Evolutionary conservation across 139 green algal genomes (phyloP), one percentile per base, ranked within the genome.

Genomic region (Coelastrella sp.): DNA sequence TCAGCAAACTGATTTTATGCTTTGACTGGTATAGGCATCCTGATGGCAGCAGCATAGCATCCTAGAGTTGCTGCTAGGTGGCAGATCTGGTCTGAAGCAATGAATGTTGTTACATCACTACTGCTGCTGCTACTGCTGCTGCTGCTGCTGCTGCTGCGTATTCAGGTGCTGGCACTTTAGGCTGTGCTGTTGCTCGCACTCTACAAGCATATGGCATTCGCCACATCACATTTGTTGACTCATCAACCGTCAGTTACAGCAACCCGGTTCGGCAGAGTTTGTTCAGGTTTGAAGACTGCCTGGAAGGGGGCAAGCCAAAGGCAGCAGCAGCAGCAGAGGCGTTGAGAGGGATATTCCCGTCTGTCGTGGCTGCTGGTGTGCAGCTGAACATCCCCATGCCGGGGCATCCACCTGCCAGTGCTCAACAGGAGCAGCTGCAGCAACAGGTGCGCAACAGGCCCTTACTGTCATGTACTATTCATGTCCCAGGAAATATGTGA

Each of bases 221-320:
- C 22, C 74, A 95, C 73, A 95, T 99, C 87, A 99, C 97, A 6
- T 93, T 99, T 19, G 84, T 99, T 24, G 98, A 99, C 94, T 95
- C 85, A 73, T 93, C 91, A 19, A 73, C 82, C 0, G 97, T 99
- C 20, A 94, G 96, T 24, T 99, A 94, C 95, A 97, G 93, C 91
- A 99, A 99, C 91, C 98, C 97, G 4, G 97, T 98, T 82, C 93
- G 98, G 7, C 97, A 99, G 94, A 96, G 90, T 6, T 94, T 99
- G 63, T 99, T 96, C 91, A 90, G 89, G 15, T 97, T 98, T 85
- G 91, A 97, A 10, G 98, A 99, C 92, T 99, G 97, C 94, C 85
- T 97, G 70, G 92, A 89, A 7, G 98, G 97, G 6, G 98, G 97
- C 59, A 92, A 74, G 20, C 93, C 95, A n/a, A 99, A 99, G 87